These are phyloP conservation scores for Quercus phellos DNA, from an alignment of 331 rosid genomes.

Conservation along the genomic window DNA sequence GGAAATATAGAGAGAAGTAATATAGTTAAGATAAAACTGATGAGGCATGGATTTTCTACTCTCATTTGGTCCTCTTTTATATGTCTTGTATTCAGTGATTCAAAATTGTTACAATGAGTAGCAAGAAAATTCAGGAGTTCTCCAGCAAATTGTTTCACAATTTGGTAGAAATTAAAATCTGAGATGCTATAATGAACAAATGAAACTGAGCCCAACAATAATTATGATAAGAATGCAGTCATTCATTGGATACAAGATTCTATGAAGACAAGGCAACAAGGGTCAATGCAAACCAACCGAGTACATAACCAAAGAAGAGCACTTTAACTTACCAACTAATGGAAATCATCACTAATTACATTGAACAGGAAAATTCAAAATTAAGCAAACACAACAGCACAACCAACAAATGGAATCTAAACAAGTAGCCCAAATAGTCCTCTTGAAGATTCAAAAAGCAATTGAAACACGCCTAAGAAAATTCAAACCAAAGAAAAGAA, in stretches of 20 bases:
- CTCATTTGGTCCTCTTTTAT: not conserved
- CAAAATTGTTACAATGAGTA: slow-evolving; percentile 1
- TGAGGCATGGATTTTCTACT: not conserved
- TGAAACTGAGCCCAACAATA: not conserved
- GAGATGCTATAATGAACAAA: not conserved
- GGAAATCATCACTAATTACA: not conserved
- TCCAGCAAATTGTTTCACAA: not conserved
- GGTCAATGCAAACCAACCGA: not conserved
- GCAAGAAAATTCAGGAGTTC: not conserved
- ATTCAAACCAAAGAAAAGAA: not conserved
- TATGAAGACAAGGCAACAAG: not conserved
- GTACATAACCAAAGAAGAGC: not conserved
- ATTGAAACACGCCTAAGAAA: not conserved
- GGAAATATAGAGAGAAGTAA: slow-evolving; percentile 7
- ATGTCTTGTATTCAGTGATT: not conserved
- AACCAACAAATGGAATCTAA: not conserved
- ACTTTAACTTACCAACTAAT: not conserved
- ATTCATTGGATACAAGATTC: not conserved
- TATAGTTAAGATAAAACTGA: slow-evolving; percentile 12
- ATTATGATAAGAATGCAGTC: not conserved
- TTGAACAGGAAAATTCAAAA: not conserved
- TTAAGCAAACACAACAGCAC: not conserved
- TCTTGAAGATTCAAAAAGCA: not conserved
- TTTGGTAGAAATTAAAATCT: not conserved
- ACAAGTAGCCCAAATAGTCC: not conserved